Conservation (phyloP, 345 rosid genomes). For the Camelina laxa region DNA sequence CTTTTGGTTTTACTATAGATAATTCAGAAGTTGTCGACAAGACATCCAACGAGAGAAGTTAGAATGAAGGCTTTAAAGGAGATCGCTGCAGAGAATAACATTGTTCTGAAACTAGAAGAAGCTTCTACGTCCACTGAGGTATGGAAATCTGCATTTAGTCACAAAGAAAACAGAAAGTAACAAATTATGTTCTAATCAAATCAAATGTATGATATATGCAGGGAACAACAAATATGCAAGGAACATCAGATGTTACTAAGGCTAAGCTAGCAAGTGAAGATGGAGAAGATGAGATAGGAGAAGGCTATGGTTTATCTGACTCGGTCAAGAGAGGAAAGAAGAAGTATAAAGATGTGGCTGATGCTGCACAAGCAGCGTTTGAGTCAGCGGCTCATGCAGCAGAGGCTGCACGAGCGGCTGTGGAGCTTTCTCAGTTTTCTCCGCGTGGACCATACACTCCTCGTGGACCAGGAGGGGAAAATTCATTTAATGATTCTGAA, state of each 20-base stretch:
- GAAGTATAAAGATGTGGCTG: conserved; percentile 84
- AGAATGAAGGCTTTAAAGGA: conserved; percentile 65
- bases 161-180: background rate
- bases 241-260: conserved; percentile 34
- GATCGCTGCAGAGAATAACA: conserved; percentile 71
- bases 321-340: conserved; percentile 45
- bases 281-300: conserved; percentile 28
- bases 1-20: conserved; percentile 34
- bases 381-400: conserved; percentile 89
- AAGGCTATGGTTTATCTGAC: conserved; percentile 42
- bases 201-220: conserved; percentile 39
- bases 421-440: conserved; percentile 78
- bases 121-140: conserved; percentile 51
- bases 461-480: background rate
- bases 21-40: conserved; percentile 48
- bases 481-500: background rate
- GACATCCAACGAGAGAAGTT: conserved; percentile 59
- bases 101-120: conserved; percentile 58
- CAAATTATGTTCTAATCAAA: conserved; percentile 1
- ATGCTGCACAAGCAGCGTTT: conserved; percentile 96
- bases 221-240: conserved; percentile 50
- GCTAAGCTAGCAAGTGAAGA: conserved; percentile 30
- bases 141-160: conserved; percentile 34
- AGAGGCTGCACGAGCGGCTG: conserved; percentile 89
- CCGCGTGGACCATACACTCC: conserved; percentile 51